Evolutionary conservation across 2,329 filamentous ascomycete genomes (phyloP).

Genomic region (Aspergillus novofumigatus): DNA sequence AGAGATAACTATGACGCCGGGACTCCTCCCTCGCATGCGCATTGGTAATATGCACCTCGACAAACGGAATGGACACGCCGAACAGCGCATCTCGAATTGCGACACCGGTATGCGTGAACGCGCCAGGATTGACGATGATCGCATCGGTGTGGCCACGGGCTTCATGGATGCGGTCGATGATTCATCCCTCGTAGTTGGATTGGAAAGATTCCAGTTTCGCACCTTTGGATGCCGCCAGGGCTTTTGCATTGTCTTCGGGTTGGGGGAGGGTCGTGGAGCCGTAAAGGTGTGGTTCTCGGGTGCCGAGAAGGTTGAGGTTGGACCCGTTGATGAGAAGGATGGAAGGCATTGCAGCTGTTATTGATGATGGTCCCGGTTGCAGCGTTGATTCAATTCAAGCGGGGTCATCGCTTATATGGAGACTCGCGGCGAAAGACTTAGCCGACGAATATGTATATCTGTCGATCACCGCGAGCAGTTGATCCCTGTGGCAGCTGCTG

Average conservation of each 20-base stretch:
- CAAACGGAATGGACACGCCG: too few species aligned
- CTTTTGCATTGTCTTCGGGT: slow-evolving; percentile 49
- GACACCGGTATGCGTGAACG: slow-evolving; percentile 50
- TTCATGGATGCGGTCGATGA: slow-evolving; percentile 66
- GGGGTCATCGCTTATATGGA: too few species aligned
- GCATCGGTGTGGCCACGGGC: slow-evolving; percentile 55
- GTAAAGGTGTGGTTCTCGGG: slow-evolving; percentile 66
- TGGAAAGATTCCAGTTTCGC: slow-evolving; percentile 57
- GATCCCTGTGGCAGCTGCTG: slow-evolving; percentile 2
- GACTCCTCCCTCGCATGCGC: too few species aligned
- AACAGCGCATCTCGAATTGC: too few species aligned
- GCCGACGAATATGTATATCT: too few species aligned
- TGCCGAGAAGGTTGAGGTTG: slow-evolving; percentile 72
- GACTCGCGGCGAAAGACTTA: too few species aligned
- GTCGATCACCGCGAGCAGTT: too few species aligned
- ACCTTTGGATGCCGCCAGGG: slow-evolving; percentile 46
- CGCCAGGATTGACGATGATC: slow-evolving; percentile 65
- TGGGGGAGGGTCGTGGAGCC: slow-evolving; percentile 61
- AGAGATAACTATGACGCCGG: too few species aligned
- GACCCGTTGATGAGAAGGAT: slow-evolving; percentile 65
- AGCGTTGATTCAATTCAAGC: too few species aligned
- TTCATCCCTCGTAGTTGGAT: slow-evolving; percentile 70
- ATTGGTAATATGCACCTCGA: too few species aligned
- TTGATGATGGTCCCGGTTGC: too few species aligned
- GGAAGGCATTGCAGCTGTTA: too few species aligned